Base-by-base conservation (phyloP, 2,329 filamentous ascomycete genomes). In the Trichoderma koningiopsis region DNA sequence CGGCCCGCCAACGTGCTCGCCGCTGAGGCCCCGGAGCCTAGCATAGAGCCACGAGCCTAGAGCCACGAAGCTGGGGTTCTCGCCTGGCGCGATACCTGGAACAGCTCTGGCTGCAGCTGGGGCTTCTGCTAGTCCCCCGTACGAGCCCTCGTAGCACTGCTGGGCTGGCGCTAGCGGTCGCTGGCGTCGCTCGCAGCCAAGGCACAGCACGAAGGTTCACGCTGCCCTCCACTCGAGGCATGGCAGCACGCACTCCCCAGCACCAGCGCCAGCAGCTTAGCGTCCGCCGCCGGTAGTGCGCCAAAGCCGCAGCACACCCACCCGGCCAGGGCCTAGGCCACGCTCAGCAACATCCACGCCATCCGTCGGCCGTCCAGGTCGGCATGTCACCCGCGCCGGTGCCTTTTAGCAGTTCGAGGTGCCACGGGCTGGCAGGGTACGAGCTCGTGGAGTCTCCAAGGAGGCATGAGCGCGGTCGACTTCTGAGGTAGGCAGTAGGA, bases 1-100 rank as follows among this genome's bases (percentile, higher is more conserved):
- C 65, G 65, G 65, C 65, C 65, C 65, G 65, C 56, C 58, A 68
- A 68, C 47, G 57, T 55, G 57, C 65, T 68, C 56, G 65, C 57
- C 40, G 59, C 40, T 62, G 37, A 35, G 33, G 56, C 65, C 43
- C 47, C 27, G 40, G 43, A 60, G 29, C n/a, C 33, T 43, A 43
- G 57, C 8, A 35, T 14, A n/a, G 47, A 49, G 47, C 29, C 56
- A 13, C n/a, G 24, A 58, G 52, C 52, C 24, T 55, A 27, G 52
- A 55, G 62, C 61, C 47, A 22, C 49, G 58, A 29, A 49, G 37
- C 63, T 66, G 63, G 63, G 63, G 63, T 66, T 13, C 53, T 55
- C 29, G n/a, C 55, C 53, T 33, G n/a, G 57, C 57, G 37, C 52
- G 35, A 47, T 31, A 55, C 53, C 62, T 65, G 62, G 62, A 65